Base-by-base conservation (phyloP, 495 filamentous ascomycete genomes). In the Choiromyces venosus region DNA sequence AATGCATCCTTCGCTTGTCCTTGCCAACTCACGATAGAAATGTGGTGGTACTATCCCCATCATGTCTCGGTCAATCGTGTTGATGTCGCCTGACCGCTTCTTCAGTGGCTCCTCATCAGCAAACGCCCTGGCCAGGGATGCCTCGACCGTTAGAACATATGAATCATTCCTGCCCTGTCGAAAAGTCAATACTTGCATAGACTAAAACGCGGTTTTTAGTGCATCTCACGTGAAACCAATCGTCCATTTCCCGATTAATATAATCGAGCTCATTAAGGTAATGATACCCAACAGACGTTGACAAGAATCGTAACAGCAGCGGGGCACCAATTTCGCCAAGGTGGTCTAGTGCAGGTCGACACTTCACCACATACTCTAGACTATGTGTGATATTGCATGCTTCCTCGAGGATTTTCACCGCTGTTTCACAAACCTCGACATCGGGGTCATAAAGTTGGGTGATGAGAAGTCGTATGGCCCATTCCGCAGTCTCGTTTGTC, bases 201-300 rank as follows among this genome's bases (percentile, higher is more conserved):
- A 61, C 33, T 42, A 37, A 36, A 64, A 12, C 33, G 39, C 25
- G 46, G 36, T 69, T 38, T n/a, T 36, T 25, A 10, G 52, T 37
- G 18, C 64, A 46, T 78, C 78, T 69, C 76, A 84, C 83, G 44
- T 92, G 87, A 80, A 97, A 99, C 95, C 95, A 99, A 82, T 98
- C 95, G 80, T 99, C 95, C 95, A 99, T 99, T 81, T 98, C 96
- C 77, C 95, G 93, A 56, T 93, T 95, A 81, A 99, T 99, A 78
- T 99, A 99, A 82, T 99, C 95, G 25, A 99, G 86, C 10, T 93
- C 95, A 82, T 99, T 93, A 5, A 99, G 85, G 82, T 99, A 99
- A 83, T 98, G 94, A 76, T 99, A 99, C 7, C 95, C 95, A 40
- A 97, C 92, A 0, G 92, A 96, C 0, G 96, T 97, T 4, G 93